A percentile compares a stretch with the other conserved stretches of the same genome.
Conservation (phyloP, 1,284 basidiomycete genomes). For the Tilletia horrida region DNA sequence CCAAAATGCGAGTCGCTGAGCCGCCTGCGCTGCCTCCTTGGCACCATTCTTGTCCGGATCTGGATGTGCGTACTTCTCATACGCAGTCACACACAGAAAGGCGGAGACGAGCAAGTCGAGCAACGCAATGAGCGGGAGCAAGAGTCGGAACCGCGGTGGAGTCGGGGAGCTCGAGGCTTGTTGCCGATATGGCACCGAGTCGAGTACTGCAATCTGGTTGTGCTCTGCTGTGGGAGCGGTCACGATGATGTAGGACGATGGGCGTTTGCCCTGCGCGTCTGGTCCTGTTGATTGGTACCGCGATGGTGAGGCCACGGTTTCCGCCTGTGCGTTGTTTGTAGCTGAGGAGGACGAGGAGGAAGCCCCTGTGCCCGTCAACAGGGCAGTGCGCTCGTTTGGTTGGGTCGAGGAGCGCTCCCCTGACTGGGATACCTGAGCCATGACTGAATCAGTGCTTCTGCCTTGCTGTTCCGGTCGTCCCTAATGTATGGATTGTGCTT, state of each 20-base stretch:
- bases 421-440: neutral
- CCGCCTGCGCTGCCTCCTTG: conserved; percentile 23
- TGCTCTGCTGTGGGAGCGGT: conserved; percentile 8
- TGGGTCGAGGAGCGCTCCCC: neutral
- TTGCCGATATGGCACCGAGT: neutral
- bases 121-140: conserved; percentile 21
- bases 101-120: conserved; percentile 26
- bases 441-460: no score
- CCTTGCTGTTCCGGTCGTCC: no score
- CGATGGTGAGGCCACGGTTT: neutral
- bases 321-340: neutral
- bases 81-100: conserved; percentile 27
- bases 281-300: neutral
- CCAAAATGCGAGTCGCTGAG: neutral
- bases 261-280: neutral
- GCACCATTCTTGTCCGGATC: conserved; percentile 25
- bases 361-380: neutral
- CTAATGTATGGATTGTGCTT: no score
- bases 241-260: conserved; percentile 16
- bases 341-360: neutral
- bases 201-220: conserved; percentile 1
- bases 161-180: neutral
- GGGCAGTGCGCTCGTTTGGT: neutral
- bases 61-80: conserved; percentile 23
- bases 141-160: conserved; percentile 5